Evolutionary conservation across 148 eudicot genomes (phyloP).

Genomic region (Rhododendron griersonianum): DNA sequence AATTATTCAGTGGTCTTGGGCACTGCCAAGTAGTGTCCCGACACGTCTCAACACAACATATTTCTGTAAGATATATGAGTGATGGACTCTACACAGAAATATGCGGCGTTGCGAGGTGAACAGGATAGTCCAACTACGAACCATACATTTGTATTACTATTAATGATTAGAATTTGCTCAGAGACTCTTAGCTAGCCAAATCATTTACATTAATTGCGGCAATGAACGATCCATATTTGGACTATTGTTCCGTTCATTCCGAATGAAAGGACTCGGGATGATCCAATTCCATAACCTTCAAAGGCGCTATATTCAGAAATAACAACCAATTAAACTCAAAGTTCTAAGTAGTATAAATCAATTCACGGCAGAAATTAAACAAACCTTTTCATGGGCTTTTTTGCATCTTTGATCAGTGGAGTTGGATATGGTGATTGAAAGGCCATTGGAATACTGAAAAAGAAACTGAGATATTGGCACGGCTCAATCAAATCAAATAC

Average conservation of each 20-base stretch:
- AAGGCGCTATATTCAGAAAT: background rate
- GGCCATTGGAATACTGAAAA: constrained; percentile 2
- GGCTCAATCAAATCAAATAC: constrained; percentile 38
- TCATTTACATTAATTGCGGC: no score
- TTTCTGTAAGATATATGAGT: background rate
- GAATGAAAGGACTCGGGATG: no score
- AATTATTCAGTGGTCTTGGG: no score
- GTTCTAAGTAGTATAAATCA: background rate
- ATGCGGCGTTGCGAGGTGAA: background rate
- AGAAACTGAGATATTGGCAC: constrained; percentile 41
- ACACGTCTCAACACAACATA: no score
- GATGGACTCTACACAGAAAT: background rate
- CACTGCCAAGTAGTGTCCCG: no score
- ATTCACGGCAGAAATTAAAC: background rate
- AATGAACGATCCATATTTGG: background rate
- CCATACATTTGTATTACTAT: background rate
- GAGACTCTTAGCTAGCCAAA: no score
- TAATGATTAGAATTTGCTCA: background rate
- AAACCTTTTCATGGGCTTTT: background rate
- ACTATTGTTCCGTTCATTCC: background rate
- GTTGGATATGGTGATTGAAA: background rate
- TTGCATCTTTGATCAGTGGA: background rate
- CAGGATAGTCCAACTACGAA: background rate
- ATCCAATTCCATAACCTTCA: background rate
- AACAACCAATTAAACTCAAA: background rate